Evolutionary conservation across 2,329 filamentous ascomycete genomes (phyloP).

Genomic region (Penicillium psychrosexuale): DNA sequence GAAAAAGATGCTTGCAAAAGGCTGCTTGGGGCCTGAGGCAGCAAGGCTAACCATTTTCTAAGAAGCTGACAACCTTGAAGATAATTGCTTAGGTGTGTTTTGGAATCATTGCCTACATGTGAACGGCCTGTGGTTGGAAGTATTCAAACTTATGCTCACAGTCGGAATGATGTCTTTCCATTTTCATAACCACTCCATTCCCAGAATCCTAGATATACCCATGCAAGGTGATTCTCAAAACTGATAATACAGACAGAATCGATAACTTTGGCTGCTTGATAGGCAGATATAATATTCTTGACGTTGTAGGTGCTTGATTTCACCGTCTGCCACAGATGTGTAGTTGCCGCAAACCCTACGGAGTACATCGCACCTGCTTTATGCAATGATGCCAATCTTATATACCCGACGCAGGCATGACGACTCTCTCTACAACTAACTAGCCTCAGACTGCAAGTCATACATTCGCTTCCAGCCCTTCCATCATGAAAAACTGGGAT

Average conservation of each 20-base stretch:
- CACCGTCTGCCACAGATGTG: not conserved
- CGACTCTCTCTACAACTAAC: not conserved
- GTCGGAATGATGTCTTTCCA: not conserved
- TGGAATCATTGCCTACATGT: not conserved
- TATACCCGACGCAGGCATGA: accelerated
- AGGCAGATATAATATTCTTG: not conserved
- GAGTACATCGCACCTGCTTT: not conserved
- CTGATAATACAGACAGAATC: not conserved
- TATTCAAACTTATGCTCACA: not conserved
- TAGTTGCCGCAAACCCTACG: not conserved
- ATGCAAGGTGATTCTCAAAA: not conserved
- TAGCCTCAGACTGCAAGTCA: not conserved
- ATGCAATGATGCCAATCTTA: not conserved
- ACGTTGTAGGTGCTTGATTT: not conserved
- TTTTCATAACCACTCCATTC: not conserved
- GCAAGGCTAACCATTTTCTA: too few relatives aligned
- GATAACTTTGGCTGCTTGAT: too few relatives aligned
- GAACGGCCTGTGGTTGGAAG: not conserved
- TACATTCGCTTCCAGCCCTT: not conserved
- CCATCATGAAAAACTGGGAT: slow-evolving; percentile 13
- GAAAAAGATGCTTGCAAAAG: not conserved
- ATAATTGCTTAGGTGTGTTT: not conserved
- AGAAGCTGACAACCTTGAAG: not conserved
- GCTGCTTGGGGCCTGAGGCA: not conserved
- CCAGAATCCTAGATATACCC: not conserved